These are phyloP conservation scores for Microsporum canis DNA, from an alignment of 2,329 filamentous ascomycete genomes.

Conservation along the genomic window DNA sequence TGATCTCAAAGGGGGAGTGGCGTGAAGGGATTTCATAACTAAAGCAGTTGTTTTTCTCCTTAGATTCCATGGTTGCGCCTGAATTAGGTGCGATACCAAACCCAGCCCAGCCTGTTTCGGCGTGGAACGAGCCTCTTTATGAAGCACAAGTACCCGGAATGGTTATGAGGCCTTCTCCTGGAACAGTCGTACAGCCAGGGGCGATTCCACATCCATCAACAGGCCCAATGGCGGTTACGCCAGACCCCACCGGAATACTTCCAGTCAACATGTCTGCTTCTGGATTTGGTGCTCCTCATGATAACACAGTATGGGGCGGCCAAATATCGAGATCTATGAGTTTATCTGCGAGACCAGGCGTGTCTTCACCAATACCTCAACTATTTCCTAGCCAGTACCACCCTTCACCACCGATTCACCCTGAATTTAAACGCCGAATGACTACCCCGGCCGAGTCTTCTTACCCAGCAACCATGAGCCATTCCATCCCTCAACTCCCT, in stretches of 20 bases:
- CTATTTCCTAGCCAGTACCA: conserved; percentile 1
- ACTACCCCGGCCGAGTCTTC: not conserved
- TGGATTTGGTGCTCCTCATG: not conserved
- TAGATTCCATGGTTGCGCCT: conserved; percentile 23
- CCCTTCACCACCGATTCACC: not conserved
- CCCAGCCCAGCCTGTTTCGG: conserved; percentile 19
- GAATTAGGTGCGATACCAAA: conserved; percentile 24
- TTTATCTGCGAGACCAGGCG: not conserved
- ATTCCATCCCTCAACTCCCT: conserved; percentile 4
- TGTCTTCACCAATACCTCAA: conserved; percentile 1
- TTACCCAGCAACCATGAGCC: not conserved
- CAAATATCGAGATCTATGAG: conserved; percentile 4
- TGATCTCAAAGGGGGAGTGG: not conserved
- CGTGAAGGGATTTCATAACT: conserved; percentile 9
- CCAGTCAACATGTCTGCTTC: not conserved
- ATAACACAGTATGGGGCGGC: not conserved
- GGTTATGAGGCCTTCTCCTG: not conserved
- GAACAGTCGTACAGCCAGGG: conserved; percentile 5
- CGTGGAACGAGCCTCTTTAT: conserved; percentile 30
- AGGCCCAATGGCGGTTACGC: conserved; percentile 1
- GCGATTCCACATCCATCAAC: conserved; percentile 7
- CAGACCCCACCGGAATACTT: conserved; percentile 5
- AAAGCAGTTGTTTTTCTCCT: not conserved
- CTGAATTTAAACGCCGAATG: conserved; percentile 8
- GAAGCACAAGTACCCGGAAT: conserved; percentile 26